Percentiles rank a stretch among this genome's conserved stretches.
Evolutionary conservation across 345 rosid genomes (phyloP).

Genomic region (Syzygium aromaticum): DNA sequence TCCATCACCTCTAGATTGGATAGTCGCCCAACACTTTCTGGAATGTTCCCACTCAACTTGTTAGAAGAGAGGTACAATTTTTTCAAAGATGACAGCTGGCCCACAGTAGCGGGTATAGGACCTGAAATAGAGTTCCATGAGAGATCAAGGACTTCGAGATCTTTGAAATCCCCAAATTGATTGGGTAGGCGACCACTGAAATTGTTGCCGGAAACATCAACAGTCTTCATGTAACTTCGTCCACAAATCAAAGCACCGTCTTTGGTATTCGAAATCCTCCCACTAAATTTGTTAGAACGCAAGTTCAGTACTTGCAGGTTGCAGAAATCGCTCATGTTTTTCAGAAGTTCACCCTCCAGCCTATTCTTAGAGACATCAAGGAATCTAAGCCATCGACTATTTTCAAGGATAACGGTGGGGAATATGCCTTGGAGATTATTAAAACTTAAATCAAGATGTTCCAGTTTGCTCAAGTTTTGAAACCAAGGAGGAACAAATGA

Average conservation of each 20-base stretch:
- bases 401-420: background rate
- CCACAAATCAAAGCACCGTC: background rate
- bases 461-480: background rate
- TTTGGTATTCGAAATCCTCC: background rate
- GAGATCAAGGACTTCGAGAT: background rate
- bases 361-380: background rate
- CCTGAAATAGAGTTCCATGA: background rate
- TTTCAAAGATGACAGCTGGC: background rate
- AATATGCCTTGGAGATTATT: fast-evolving
- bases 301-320: too few relatives aligned
- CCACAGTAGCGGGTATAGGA: background rate
- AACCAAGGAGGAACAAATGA: fast-evolving
- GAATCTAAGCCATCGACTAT: background rate
- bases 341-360: background rate
- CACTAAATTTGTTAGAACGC: background rate
- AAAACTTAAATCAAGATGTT: background rate
- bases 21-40: background rate
- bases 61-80: background rate
- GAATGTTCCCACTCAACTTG: background rate
- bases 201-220: background rate
- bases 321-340: background rate
- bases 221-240: background rate
- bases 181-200: background rate
- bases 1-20: background rate
- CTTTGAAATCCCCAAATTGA: background rate